Percentiles rank a stretch among this genome's conserved stretches.
Conservation (phyloP, 257 asterid genomes). For the Voacanga thouarsii region DNA sequence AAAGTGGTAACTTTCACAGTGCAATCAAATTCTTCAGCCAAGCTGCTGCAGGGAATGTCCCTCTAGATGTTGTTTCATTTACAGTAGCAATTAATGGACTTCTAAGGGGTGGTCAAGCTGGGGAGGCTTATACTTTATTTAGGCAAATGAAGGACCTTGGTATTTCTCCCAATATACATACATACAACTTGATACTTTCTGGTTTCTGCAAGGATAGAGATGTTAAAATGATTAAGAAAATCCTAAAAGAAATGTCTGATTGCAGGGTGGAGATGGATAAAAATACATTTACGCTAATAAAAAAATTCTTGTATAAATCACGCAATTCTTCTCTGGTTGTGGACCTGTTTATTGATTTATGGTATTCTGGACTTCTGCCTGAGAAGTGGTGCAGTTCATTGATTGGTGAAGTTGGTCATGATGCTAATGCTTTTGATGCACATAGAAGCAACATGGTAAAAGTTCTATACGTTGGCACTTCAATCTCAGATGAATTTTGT, state of each 20-base stretch:
- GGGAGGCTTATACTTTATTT: constrained; percentile 54
- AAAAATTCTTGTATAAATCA: constrained; percentile 22
- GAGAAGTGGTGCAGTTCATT: constrained; percentile 17
- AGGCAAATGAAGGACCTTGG: constrained; percentile 52
- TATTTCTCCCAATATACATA: constrained; percentile 39
- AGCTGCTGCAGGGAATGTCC: constrained; percentile 40
- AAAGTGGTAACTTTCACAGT: constrained; percentile 41
- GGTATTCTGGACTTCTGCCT: constrained; percentile 37
- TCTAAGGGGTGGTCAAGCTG: constrained; percentile 35
- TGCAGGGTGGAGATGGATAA: constrained; percentile 36
- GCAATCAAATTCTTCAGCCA: constrained; percentile 40
- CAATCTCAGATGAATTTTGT: constrained; percentile 21
- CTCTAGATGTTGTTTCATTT: constrained; percentile 59
- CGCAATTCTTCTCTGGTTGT: constrained; percentile 21
- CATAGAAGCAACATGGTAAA: not conserved
- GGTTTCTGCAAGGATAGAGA: constrained; percentile 47
- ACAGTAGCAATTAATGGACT: constrained; percentile 53
- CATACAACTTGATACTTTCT: constrained; percentile 49
- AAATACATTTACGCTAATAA: constrained; percentile 29
- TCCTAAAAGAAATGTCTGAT: constrained; percentile 52
- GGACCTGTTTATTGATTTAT: constrained; percentile 27
- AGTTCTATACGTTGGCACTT: constrained; percentile 8
- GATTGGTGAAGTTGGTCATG: constrained; percentile 12
- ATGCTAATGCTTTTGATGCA: constrained; percentile 3
- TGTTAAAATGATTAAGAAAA: constrained; percentile 31